phyloP scores from a whole-genome alignment of 257 asterid genomes.

The Anisodus acutangulus region DNA sequence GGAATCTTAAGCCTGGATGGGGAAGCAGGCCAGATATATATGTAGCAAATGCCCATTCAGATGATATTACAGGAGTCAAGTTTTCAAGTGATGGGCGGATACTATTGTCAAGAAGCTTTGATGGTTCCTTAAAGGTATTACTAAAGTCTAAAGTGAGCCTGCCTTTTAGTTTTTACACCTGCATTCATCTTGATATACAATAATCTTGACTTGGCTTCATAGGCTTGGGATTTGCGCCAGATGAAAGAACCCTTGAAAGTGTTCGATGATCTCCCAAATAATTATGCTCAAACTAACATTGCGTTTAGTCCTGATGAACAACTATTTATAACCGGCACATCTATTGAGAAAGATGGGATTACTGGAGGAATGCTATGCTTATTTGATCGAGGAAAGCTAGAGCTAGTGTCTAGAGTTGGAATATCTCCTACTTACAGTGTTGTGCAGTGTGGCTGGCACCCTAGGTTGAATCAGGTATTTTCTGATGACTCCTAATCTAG shows the following conservation, averaged over 20 bases:
- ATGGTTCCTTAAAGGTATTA: conserved; percentile 84
- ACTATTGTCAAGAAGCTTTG: conserved; percentile 88
- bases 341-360: conserved; percentile 73
- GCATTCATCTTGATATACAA: not conserved
- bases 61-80: conserved; percentile 84
- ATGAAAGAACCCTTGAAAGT: conserved; percentile 70
- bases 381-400: conserved; percentile 79
- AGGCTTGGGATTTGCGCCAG: conserved; percentile 95
- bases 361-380: conserved; percentile 85
- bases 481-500: conserved; percentile 5
- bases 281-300: conserved; percentile 86
- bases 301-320: conserved; percentile 90
- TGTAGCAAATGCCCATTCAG: conserved; percentile 66
- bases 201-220: conserved; percentile 23
- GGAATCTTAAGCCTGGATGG: conserved; percentile 98
- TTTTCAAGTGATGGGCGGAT: conserved; percentile 85
- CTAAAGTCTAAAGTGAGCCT: conserved; percentile 12
- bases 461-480: conserved; percentile 86
- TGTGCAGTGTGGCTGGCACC: conserved; percentile 96
- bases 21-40: conserved; percentile 87
- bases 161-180: not conserved
- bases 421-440: conserved; percentile 83
- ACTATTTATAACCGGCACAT: conserved; percentile 86
- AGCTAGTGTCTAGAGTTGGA: conserved; percentile 82
- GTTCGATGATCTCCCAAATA: conserved; percentile 80